These are phyloP conservation scores for Lactarius hengduanensis DNA, from an alignment of 768 basidiomycete species.

Conservation along the genomic window DNA sequence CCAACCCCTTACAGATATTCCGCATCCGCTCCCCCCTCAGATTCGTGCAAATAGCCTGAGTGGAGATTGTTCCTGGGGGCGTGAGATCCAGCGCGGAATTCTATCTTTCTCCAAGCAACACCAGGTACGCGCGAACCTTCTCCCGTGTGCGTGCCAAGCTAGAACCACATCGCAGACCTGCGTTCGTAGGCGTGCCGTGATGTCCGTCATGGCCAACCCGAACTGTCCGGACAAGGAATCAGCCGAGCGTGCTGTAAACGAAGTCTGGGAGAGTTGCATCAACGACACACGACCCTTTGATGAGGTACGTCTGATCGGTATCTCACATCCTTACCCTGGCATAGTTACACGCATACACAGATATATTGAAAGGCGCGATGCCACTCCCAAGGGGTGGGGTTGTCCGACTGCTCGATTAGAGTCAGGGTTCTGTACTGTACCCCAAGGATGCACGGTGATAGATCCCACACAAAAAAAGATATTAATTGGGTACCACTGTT, in stretches of 20 bases:
- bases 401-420: not conserved
- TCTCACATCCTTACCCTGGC: not conserved
- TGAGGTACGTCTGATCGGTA: constrained; percentile 55
- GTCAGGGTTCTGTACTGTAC: not conserved
- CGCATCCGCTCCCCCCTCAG: constrained; percentile 41
- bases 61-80: constrained; percentile 86
- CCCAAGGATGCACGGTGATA: not conserved
- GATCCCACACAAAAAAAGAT: not conserved
- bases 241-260: constrained; percentile 89
- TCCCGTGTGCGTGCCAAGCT: constrained; percentile 22
- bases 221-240: constrained; percentile 70
- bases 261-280: constrained; percentile 97
- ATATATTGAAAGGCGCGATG: constrained; percentile 3
- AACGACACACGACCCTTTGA: constrained; percentile 96
- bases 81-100: constrained; percentile 78
- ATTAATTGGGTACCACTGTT: not conserved
- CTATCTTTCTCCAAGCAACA: constrained; percentile 89
- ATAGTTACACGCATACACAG: constrained; percentile 1
- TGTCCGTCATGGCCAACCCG: constrained; percentile 80
- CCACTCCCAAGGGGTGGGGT: not conserved
- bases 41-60: constrained; percentile 93
- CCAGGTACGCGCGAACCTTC: constrained; percentile 53
- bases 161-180: constrained; percentile 58
- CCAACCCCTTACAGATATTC: constrained; percentile 13
- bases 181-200: constrained; percentile 81